Percentiles rank a stretch among this genome's conserved stretches.
These are phyloP conservation scores for Colletotrichum destructivum DNA, from an alignment of 2,329 filamentous ascomycete genomes.

Conservation along the genomic window DNA sequence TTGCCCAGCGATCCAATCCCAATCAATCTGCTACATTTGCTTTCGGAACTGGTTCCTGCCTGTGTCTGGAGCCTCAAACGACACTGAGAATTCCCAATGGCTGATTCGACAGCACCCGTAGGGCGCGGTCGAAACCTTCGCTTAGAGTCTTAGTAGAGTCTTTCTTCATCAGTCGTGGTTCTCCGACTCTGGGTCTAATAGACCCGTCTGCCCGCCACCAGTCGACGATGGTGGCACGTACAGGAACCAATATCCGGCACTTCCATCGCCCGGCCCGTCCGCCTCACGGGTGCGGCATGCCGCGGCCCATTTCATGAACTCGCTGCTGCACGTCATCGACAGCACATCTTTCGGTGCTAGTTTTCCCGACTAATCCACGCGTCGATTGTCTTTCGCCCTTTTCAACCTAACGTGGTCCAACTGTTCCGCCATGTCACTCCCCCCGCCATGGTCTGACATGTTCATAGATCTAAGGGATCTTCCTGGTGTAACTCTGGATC, in stretches of 20 bases:
- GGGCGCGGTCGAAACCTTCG: slow-evolving; percentile 15
- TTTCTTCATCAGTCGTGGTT: slow-evolving; percentile 1
- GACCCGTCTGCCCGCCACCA: slow-evolving; percentile 20
- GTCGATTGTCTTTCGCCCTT: neutral
- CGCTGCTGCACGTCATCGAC: slow-evolving; percentile 7
- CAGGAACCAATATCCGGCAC: slow-evolving; percentile 37
- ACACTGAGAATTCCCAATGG: slow-evolving; percentile 3
- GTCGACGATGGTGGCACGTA: slow-evolving; percentile 7
- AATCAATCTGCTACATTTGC: slow-evolving; percentile 23
- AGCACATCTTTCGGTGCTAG: neutral
- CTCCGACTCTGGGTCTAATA: slow-evolving; percentile 15
- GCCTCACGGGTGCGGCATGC: slow-evolving; percentile 5
- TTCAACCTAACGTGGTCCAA: slow-evolving; percentile 1
- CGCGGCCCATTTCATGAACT: neutral
- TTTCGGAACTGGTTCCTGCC: slow-evolving; percentile 25
- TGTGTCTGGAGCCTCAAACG: slow-evolving; percentile 1
- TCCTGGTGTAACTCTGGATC: slow-evolving; percentile 37
- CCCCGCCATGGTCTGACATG: slow-evolving; percentile 9
- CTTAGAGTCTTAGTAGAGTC: neutral
- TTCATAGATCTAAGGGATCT: slow-evolving; percentile 37
- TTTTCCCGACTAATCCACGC: neutral
- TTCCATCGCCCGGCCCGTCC: slow-evolving; percentile 34
- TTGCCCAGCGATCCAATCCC: slow-evolving; percentile 24
- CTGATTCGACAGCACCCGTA: slow-evolving; percentile 6
- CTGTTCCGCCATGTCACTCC: slow-evolving; percentile 3